Base-by-base conservation (phyloP, 192 early-diverging fungal genomes). In the Rhizophagus prolifer region DNA sequence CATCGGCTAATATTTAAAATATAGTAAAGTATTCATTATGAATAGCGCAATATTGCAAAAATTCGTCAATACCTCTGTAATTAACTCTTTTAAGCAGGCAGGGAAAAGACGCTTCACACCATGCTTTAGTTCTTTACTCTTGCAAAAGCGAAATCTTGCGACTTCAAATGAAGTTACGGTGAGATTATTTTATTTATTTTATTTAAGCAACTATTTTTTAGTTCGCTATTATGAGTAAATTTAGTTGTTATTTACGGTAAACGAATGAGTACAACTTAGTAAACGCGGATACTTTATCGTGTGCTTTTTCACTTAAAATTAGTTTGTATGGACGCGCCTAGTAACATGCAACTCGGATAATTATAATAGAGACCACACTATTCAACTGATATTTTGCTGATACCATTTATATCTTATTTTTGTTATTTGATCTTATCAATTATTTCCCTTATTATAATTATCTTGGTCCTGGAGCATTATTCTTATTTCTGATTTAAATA, bases 91-190 rank as follows among this genome's bases (percentile, higher is more conserved):
- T 21, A 54, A 54, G 5, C 50, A 54, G 19, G 50, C 14, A 54
- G 19, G 50, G 0, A 54, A 54, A 54, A 21, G 50, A 54, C 50
- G 2, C 1, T 1, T 54, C 50, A 54, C 5, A 54, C 50, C 50
- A 21, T 54, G 50, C 50, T 7, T 54, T 54, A 54, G 50, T 54
- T n/a, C 50, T 54, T 54, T 54, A n/a, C 71, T 81, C 26, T 80
- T 80, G n/a, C 61, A 62, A 28, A 62, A 28, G 19, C 61, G 61
- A 62, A 21, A 13, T 4, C 61, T 62, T 62, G 61, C 61, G 8
- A 62, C 61, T 14, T 25, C 61, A 62, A 62, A 10, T 2, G 61
- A 62, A 12, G 4, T 12, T 62, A 62, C 61, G n/a, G 61, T 62
- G 10, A 62, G 61, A 28, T 10, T 16, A 62, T 62, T 62, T 21